phyloP scores from a whole-genome alignment of 139 green algal species.

The Volvox reticuliferus region DNA sequence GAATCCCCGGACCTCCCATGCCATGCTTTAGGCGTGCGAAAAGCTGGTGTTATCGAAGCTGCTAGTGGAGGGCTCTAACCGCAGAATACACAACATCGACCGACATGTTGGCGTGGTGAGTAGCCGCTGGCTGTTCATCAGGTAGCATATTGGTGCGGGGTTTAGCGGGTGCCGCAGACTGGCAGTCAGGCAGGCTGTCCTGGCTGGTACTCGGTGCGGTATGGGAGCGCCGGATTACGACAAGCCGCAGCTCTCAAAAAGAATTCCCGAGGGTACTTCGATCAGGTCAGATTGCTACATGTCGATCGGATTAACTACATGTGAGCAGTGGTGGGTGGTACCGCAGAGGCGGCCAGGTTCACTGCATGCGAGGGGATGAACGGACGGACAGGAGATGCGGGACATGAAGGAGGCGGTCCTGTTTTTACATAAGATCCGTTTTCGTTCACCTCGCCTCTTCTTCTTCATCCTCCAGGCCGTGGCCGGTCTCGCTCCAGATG shows the following conservation, averaged over 20 bases:
- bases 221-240: no score
- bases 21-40: conserved; percentile 83
- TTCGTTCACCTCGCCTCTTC: no score
- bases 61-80: conserved; percentile 92
- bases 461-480: conserved; percentile 57
- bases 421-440: no score
- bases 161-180: not conserved
- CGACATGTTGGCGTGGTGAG: conserved; percentile 90
- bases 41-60: conserved; percentile 98
- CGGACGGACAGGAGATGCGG: not conserved
- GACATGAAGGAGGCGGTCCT: not conserved
- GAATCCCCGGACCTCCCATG: no score
- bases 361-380: not conserved
- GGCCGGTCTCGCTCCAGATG: conserved; percentile 85
- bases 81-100: conserved; percentile 89
- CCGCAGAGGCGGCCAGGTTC: not conserved
- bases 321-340: not conserved
- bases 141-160: not conserved
- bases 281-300: no score
- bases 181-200: no score
- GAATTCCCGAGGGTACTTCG: no score
- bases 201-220: no score
- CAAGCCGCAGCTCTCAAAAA: no score
- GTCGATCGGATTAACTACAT: no score
- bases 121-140: no score